phyloP scores from a whole-genome alignment of 805 yeast genomes.

The Saccharomycopsis fodiens region DNA sequence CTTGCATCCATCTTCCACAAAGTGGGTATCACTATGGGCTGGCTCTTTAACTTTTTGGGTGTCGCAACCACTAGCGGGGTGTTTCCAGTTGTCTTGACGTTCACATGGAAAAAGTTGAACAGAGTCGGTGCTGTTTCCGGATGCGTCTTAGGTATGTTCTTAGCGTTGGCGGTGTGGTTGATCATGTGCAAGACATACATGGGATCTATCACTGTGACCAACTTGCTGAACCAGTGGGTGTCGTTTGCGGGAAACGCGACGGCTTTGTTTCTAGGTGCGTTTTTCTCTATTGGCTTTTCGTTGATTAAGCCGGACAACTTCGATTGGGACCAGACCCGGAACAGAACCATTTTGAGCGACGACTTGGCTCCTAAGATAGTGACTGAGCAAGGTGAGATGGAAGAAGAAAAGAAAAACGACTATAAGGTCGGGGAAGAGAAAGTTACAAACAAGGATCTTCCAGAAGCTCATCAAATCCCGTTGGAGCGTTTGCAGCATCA shows the following conservation, averaged over 20 bases:
- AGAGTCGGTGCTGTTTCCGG: conserved; percentile 33
- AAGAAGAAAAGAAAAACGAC: neutral
- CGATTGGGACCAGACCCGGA: conserved; percentile 31
- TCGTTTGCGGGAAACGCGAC: conserved; percentile 36
- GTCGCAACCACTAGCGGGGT: conserved; percentile 36
- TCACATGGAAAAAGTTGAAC: conserved; percentile 34
- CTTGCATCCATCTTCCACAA: conserved; percentile 33
- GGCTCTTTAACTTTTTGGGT: conserved; percentile 36
- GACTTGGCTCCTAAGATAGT: neutral
- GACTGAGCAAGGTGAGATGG: neutral
- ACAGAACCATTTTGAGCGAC: conserved; percentile 27
- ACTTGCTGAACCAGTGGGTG: conserved; percentile 32
- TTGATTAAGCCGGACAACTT: conserved; percentile 33
- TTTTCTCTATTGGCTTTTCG: conserved; percentile 28
- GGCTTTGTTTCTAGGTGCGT: conserved; percentile 31
- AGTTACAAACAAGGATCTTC: conserved; percentile 22
- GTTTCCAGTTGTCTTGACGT: conserved; percentile 30
- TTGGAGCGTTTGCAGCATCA: conserved; percentile 26
- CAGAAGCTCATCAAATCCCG: conserved; percentile 26
- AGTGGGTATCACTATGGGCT: conserved; percentile 31
- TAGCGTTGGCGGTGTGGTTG: conserved; percentile 33
- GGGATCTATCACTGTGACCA: conserved; percentile 31
- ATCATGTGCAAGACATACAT: conserved; percentile 30
- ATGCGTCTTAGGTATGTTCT: conserved; percentile 30
- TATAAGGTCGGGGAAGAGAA: neutral